Conservation (phyloP, 495 filamentous ascomycete species). For the Friedmanniomyces simplex region DNA sequence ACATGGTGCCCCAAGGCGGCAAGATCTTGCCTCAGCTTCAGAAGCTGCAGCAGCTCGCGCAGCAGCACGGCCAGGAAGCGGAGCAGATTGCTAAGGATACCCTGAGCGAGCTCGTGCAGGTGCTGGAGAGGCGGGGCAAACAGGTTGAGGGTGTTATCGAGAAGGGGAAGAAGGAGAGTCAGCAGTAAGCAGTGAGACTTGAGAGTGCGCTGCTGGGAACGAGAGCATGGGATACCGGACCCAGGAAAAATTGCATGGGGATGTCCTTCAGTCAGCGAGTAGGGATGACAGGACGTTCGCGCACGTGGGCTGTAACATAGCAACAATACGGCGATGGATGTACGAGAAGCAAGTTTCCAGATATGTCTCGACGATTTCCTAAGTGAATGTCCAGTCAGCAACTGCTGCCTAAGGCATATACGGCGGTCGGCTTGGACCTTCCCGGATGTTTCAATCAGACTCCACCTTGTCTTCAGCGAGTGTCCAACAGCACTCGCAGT, state of each 20-base stretch:
- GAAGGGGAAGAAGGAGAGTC: conserved; percentile 2
- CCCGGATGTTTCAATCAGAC: no score
- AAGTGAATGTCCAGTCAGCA: no score
- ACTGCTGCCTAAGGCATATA: not conserved
- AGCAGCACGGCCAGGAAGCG: conserved; percentile 51
- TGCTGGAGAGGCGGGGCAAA: conserved; percentile 37
- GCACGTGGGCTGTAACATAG: not conserved
- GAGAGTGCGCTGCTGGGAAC: not conserved
- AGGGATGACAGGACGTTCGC: not conserved
- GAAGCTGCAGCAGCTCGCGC: conserved; percentile 42
- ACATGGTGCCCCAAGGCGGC: conserved; percentile 43
- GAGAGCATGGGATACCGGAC: no score
- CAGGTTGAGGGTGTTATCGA: conserved; percentile 36
- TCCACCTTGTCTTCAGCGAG: no score
- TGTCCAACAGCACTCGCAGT: not conserved
- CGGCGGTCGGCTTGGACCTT: not conserved
- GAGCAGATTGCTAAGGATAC: conserved; percentile 52
- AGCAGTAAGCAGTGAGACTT: not conserved
- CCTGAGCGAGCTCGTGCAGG: conserved; percentile 38
- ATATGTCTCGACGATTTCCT: no score
- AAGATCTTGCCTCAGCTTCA: conserved; percentile 47
- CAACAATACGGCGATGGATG: not conserved
- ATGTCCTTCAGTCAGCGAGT: not conserved
- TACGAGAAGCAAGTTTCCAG: not conserved
- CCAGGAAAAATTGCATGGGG: no score